These are phyloP conservation scores for Xerocomus brunneocitrinus DNA, from an alignment of 768 basidiomycete genomes.

Conservation along the genomic window DNA sequence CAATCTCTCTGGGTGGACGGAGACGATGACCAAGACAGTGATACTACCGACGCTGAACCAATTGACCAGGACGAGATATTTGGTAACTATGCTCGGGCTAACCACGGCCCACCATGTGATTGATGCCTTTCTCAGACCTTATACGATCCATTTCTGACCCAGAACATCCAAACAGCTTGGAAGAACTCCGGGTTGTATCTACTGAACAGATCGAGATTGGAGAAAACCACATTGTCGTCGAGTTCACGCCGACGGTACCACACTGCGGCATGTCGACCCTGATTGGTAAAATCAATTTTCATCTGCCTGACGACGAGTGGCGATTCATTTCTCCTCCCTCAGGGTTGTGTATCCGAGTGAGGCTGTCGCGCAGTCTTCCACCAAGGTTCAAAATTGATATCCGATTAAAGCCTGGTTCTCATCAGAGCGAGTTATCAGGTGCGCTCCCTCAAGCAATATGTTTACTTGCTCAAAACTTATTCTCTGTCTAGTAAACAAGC, in stretches of 20 bases:
- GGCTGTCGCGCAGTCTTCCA: conserved; percentile 84
- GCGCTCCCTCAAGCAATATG: conserved; percentile 15
- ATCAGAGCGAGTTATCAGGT: conserved; percentile 92
- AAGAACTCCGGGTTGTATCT: conserved; percentile 94
- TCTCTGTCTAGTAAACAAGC: conserved; percentile 78
- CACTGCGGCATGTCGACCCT: conserved; percentile 97
- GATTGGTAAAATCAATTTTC: conserved; percentile 56
- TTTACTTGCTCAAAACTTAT: background rate
- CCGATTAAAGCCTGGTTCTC: conserved; percentile 86
- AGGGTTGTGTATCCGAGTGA: conserved; percentile 92
- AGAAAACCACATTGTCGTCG: conserved; percentile 71
- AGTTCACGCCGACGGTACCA: conserved; percentile 96
- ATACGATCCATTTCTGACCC: conserved; percentile 92
- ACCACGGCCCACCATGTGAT: background rate
- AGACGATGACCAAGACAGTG: conserved; percentile 35
- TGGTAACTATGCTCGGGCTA: conserved; percentile 43
- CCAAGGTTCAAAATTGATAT: conserved; percentile 94
- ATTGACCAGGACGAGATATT: conserved; percentile 94
- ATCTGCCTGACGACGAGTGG: background rate
- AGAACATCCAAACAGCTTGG: conserved; percentile 90
- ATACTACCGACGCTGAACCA: conserved; percentile 45
- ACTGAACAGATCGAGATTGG: conserved; percentile 70
- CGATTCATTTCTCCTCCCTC: background rate
- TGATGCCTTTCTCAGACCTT: conserved; percentile 53
- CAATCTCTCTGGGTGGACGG: conserved; percentile 64